Conservation (phyloP, 2,329 filamentous ascomycete species). For the Claviceps sp. region DNA sequence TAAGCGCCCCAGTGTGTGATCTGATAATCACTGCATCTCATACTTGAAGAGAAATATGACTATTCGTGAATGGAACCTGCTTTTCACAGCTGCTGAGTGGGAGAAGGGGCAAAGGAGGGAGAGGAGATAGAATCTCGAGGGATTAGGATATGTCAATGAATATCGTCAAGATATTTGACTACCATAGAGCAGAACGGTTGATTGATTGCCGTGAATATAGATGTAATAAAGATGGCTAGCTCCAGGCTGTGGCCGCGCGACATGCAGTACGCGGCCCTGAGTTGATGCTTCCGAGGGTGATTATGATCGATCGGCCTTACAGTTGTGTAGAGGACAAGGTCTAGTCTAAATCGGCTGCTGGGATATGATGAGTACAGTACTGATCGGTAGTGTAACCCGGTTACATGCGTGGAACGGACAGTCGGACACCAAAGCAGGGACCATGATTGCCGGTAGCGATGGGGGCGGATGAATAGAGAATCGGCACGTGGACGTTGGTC, state of each 20-base stretch:
- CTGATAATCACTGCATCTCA: background rate
- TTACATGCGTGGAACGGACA: background rate
- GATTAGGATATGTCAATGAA: background rate
- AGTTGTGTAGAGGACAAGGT: background rate
- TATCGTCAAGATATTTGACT: background rate
- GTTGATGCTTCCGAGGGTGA: background rate
- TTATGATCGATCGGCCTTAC: slow-evolving; percentile 3
- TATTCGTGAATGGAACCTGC: background rate
- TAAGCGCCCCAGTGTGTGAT: background rate
- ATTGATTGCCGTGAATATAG: background rate
- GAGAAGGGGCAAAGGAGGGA: background rate
- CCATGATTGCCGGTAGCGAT: background rate
- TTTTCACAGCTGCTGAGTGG: background rate
- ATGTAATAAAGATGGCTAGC: background rate
- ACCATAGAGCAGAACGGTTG: background rate
- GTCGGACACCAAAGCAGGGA: background rate
- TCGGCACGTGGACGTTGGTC: background rate
- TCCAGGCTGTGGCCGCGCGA: background rate
- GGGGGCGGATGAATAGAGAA: background rate
- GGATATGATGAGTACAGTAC: background rate
- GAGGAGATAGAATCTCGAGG: background rate
- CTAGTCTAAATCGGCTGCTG: background rate
- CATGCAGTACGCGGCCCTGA: background rate
- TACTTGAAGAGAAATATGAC: background rate
- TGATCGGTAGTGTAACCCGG: background rate